Evolutionary conservation across 257 asterid genomes (phyloP), one percentile per base, ranked within the genome.

Genomic region (Capsicum rhomboideum): DNA sequence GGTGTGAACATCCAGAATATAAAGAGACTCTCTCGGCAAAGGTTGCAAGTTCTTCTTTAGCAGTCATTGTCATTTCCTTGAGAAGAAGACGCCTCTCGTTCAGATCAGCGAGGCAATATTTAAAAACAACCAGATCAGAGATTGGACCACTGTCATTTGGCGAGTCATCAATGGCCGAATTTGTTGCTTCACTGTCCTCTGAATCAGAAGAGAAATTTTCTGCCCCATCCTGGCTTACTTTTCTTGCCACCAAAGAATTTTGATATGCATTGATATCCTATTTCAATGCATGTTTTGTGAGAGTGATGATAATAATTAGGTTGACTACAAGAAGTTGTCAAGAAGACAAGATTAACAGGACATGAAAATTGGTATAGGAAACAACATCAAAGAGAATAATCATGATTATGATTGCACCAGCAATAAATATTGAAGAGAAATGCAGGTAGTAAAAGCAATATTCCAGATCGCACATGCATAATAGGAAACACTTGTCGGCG

Each of bases 1-100:
- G 99, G 92, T 94, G 99, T 26, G 86, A 83, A 87, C 99, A 96
- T 84, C 98, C 99, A 2, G 98, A 89, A 86, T 88, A 96, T 54
- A 92, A 82, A 75, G 97, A 89, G 84, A 96, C 98, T 86, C 90
- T 97, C 84, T 92, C 90, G 0, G 91, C 95, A 85, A 97, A 92
- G 83, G 88, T 83, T 20, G 87, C 80, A 29, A 97, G 85, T 49
- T 93, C 93, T 91, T 94, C 94, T 40, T 85, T 82, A 79, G 88
- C 87, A 28, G 95, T 91, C 37, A 87, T 20, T 83, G 93, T 93
- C 86, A 95, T 88, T 86, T 95, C 98, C 93, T 93, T 97, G 85
- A 97, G 95, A 86, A 97, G 86, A 72, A 89, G 88, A 86, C 87
- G 89, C 87, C 94, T 93, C 90, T 95, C 99, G 11, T 88, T 87